Conservation (phyloP, 495 filamentous ascomycete species). For the Evansstolkia leycettana region DNA sequence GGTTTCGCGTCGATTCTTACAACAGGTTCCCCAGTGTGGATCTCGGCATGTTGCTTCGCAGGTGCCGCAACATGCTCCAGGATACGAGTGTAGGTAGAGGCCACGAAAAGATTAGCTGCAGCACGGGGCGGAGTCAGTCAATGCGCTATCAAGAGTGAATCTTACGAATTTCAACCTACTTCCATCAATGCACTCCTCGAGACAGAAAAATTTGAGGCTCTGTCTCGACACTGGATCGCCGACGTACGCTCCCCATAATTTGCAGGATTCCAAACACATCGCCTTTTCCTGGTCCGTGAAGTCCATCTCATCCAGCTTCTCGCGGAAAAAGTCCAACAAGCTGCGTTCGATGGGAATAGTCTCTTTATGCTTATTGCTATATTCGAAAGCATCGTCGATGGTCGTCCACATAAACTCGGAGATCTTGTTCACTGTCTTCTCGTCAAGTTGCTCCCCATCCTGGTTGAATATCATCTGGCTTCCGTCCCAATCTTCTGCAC, state of each 20-base stretch:
- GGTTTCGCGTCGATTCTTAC: constrained; percentile 29
- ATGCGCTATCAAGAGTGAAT: too few species aligned
- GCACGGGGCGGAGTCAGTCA: not conserved
- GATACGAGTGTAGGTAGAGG: constrained; percentile 73
- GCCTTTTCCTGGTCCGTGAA: constrained; percentile 39
- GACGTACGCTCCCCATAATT: constrained; percentile 81
- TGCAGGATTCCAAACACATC: constrained; percentile 48
- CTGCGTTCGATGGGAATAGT: constrained; percentile 55
- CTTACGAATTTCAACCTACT: constrained; percentile 52
- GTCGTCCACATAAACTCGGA: constrained; percentile 64
- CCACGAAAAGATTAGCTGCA: constrained; percentile 83
- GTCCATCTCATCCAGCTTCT: constrained; percentile 43
- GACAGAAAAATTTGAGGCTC: constrained; percentile 82
- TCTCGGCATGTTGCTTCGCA: constrained; percentile 46
- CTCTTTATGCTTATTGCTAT: constrained; percentile 56
- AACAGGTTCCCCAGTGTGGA: constrained; percentile 47
- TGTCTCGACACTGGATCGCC: constrained; percentile 66
- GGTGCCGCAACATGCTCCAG: constrained; percentile 53
- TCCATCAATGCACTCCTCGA: constrained; percentile 92
- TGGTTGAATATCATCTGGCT: constrained; percentile 47
- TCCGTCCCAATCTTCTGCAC: constrained; percentile 41
- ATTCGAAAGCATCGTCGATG: constrained; percentile 64
- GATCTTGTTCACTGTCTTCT: constrained; percentile 37
- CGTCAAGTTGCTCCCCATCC: constrained; percentile 44
- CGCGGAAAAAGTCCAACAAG: constrained; percentile 64